Evolutionary conservation across 352 stramenopile genomes (phyloP).

Genomic region (Ophiocytium majus): DNA sequence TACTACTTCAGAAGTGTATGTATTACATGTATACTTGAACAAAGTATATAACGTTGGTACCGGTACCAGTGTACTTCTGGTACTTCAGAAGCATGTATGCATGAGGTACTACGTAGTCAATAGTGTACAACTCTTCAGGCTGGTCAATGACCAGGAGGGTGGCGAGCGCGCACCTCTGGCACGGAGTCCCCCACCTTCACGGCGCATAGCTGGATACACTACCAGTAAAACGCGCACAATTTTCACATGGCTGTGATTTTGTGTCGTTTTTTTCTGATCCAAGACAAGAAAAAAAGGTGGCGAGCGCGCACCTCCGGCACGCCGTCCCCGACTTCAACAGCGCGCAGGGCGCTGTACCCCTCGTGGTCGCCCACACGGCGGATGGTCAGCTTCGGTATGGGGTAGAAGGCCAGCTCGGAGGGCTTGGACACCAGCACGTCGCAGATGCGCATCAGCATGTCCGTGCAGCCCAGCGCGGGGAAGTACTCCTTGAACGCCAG

Average conservation of each 20-base stretch:
- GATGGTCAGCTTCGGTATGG: slow-evolving; percentile 72
- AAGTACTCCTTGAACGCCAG: slow-evolving; percentile 75
- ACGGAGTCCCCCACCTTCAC: slow-evolving; percentile 68
- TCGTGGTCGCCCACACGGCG: slow-evolving; percentile 73
- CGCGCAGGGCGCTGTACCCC: slow-evolving; percentile 65
- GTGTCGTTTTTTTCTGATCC: no score
- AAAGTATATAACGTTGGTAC: no score
- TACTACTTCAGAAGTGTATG: no score
- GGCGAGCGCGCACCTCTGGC: slow-evolving; percentile 58
- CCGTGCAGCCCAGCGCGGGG: slow-evolving; percentile 69
- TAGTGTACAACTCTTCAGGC: no score
- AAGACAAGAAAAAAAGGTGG: slow-evolving; percentile 29
- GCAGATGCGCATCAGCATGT: slow-evolving; percentile 66
- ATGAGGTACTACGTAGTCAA: no score
- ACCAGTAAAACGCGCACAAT: no score
- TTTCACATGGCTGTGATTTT: no score
- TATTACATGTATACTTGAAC: no score
- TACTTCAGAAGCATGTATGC: no score
- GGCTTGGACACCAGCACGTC: slow-evolving; percentile 73
- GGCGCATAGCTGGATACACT: slow-evolving; percentile 65
- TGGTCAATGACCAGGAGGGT: no score
- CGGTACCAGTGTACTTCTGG: no score
- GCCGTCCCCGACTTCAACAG: slow-evolving; percentile 68
- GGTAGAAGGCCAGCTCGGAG: slow-evolving; percentile 72
- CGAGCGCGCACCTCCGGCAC: slow-evolving; percentile 60